Conservation (phyloP, 1,284 basidiomycete genomes). For the Ustilago curta region DNA sequence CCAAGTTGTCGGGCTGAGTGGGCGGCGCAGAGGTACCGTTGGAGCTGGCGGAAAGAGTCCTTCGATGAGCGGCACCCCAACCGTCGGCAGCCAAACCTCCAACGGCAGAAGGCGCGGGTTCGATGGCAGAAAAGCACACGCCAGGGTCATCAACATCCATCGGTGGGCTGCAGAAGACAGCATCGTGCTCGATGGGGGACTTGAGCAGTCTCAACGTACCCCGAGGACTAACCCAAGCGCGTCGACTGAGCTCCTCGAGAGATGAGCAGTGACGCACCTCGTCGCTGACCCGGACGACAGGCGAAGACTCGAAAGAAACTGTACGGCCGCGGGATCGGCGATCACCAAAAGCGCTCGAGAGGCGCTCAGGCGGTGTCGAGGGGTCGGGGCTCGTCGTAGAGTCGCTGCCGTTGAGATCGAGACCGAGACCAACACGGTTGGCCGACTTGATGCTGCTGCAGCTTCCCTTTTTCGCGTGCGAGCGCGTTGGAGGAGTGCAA, state of each 20-base stretch:
- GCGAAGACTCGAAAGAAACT: constrained; percentile 51
- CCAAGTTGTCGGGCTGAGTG: constrained; percentile 31
- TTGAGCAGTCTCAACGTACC: constrained; percentile 54
- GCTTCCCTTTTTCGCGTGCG: constrained; percentile 25
- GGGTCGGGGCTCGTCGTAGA: constrained; percentile 38
- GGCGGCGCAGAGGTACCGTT: constrained; percentile 25
- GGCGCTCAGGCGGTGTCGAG: constrained; percentile 33
- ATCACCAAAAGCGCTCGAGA: constrained; percentile 24
- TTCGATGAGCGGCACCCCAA: constrained; percentile 37
- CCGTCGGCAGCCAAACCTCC: constrained; percentile 41
- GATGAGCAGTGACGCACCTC: constrained; percentile 38
- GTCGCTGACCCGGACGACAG: constrained; percentile 38
- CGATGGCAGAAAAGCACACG: constrained; percentile 28
- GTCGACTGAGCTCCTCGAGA: constrained; percentile 54
- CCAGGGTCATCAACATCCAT: constrained; percentile 51
- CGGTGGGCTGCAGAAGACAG: constrained; percentile 39
- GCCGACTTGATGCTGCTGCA: constrained; percentile 35
- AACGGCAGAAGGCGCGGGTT: constrained; percentile 9
- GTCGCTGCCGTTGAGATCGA: constrained; percentile 44
- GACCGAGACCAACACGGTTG: constrained; percentile 39
- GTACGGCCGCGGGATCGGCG: constrained; percentile 33
- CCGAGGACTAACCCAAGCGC: constrained; percentile 56
- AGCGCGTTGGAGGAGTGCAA: constrained; percentile 34
- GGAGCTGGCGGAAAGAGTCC: constrained; percentile 35
- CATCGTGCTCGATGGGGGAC: constrained; percentile 41